Conservation (phyloP, 208 protist species). For the Trypanosoma grayi region DNA sequence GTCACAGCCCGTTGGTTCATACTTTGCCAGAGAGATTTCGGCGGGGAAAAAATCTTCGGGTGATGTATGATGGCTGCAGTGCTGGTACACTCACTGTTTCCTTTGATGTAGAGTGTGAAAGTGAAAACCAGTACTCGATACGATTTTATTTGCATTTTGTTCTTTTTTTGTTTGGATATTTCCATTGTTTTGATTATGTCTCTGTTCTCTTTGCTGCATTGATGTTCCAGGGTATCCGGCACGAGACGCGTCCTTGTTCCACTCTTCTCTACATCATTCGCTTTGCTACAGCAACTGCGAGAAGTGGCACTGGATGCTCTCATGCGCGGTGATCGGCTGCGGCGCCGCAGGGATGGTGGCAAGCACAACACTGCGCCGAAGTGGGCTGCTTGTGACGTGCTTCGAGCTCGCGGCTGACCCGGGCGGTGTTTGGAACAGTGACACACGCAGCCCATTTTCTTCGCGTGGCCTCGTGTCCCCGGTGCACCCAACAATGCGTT, state of each 20-base stretch:
- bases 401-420: conserved; percentile 64
- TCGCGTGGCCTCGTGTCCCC: conserved; percentile 68
- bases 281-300: no score
- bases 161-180: background rate
- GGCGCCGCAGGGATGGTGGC: conserved; percentile 84
- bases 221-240: no score
- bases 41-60: background rate
- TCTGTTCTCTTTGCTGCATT: background rate
- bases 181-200: background rate
- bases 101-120: background rate
- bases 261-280: conserved; percentile 3
- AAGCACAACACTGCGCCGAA: conserved; percentile 56
- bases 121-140: no score
- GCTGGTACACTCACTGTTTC: background rate
- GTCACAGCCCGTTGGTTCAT: conserved; percentile 40
- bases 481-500: conserved; percentile 80
- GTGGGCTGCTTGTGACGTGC: conserved; percentile 83
- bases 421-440: conserved; percentile 79
- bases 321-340: conserved; percentile 86
- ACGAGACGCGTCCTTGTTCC: no score
- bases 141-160: background rate
- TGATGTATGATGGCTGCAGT: conserved; percentile 1
- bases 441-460: conserved; percentile 67
- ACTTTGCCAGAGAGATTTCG: conserved; percentile 31
- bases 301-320: conserved; percentile 53